phyloP scores from a whole-genome alignment of 345 rosid genomes.

The Eutrema yunnanense region DNA sequence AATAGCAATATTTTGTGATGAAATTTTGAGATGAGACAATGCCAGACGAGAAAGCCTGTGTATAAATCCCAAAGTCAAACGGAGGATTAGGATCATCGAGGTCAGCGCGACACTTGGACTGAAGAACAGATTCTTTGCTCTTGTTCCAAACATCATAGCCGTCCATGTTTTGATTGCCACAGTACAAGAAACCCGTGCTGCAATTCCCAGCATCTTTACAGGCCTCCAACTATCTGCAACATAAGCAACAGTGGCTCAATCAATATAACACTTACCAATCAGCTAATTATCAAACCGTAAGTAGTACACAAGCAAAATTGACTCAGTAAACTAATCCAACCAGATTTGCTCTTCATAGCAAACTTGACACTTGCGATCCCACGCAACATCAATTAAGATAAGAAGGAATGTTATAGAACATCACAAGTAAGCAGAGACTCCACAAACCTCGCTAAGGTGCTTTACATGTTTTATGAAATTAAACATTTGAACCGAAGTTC shows the following conservation, averaged over 20 bases:
- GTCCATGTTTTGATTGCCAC: slow-evolving; percentile 51
- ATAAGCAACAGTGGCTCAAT: slow-evolving; percentile 7
- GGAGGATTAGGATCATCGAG: slow-evolving; percentile 34
- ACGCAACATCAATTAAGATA: background rate
- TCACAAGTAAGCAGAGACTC: background rate
- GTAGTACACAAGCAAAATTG: background rate
- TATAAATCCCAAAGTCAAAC: slow-evolving; percentile 76
- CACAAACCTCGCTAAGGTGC: background rate
- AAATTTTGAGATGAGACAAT: slow-evolving; percentile 63
- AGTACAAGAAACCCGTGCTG: slow-evolving; percentile 48
- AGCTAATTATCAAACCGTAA: background rate
- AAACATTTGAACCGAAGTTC: background rate
- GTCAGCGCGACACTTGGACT: slow-evolving; percentile 30
- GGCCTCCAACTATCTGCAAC: slow-evolving; percentile 78
- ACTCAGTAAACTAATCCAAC: background rate
- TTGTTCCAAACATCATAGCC: slow-evolving; percentile 46
- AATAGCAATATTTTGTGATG: slow-evolving; percentile 63
- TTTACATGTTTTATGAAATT: background rate
- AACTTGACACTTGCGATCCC: background rate
- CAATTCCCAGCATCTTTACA: slow-evolving; percentile 35
- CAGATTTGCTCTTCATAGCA: background rate
- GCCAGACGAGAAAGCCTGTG: slow-evolving; percentile 55
- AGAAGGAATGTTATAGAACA: background rate
- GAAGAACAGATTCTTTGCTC: slow-evolving; percentile 31
- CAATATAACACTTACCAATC: background rate